Conservation (phyloP, 768 basidiomycete genomes). For the Boletus edulis region DNA sequence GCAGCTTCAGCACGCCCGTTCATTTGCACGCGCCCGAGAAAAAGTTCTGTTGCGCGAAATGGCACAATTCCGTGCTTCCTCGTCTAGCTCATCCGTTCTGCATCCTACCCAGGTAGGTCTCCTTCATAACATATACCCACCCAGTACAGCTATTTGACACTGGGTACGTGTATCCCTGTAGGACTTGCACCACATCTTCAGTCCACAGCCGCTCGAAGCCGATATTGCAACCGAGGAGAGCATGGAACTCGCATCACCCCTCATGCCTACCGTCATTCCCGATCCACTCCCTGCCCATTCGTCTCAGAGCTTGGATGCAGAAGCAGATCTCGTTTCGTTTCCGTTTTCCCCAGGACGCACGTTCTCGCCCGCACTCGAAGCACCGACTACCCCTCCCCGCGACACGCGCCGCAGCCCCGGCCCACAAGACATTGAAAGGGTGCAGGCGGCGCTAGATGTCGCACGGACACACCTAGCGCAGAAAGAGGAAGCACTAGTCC, state of each 20-base stretch:
- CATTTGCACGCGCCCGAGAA: conserved; percentile 31
- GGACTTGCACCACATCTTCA: conserved; percentile 5
- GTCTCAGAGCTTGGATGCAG: background rate
- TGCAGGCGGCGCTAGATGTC: conserved; percentile 19
- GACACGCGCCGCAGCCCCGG: conserved; percentile 3
- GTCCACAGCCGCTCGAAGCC: conserved; percentile 29
- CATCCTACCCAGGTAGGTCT: conserved; percentile 4
- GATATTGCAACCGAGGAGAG: conserved; percentile 39
- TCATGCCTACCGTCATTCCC: conserved; percentile 35
- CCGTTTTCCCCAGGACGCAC: conserved; percentile 18
- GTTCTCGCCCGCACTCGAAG: conserved; percentile 15
- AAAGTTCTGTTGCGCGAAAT: conserved; percentile 34
- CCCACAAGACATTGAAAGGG: conserved; percentile 18
- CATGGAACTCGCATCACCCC: conserved; percentile 55
- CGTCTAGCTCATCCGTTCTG: conserved; percentile 1
- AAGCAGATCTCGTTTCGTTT: conserved; percentile 16
- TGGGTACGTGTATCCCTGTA: background rate
- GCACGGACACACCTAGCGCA: conserved; percentile 20
- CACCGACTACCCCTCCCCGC: background rate
- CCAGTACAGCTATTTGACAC: background rate
- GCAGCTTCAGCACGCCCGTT: conserved; percentile 27
- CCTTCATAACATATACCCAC: background rate
- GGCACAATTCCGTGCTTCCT: conserved; percentile 8
- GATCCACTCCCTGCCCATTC: conserved; percentile 1
- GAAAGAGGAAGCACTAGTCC: conserved; percentile 22